These are phyloP conservation scores for Fusarium burgessii DNA, from an alignment of 2,329 filamentous ascomycete genomes.

Conservation along the genomic window DNA sequence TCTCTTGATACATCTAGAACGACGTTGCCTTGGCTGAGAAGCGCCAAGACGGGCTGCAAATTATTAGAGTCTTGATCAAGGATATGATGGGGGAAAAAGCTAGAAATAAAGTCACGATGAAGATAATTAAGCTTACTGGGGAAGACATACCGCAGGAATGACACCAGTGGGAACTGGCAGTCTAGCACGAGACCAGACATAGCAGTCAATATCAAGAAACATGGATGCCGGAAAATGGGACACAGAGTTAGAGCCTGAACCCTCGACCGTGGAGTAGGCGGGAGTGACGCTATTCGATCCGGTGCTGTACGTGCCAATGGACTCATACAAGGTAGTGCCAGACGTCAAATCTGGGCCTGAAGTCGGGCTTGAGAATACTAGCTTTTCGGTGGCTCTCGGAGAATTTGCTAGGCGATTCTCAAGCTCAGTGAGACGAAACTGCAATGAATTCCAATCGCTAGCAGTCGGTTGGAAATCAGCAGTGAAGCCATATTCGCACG, in stretches of 20 bases:
- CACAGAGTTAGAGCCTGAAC: accelerated
- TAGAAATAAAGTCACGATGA: not conserved
- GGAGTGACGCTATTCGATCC: not conserved
- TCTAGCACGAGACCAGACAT: not conserved
- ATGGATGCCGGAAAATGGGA: not conserved
- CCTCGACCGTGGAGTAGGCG: not conserved
- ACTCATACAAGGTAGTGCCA: not conserved
- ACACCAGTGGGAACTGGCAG: not conserved
- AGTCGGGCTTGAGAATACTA: not conserved
- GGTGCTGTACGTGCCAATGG: not conserved
- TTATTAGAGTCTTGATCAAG: not conserved
- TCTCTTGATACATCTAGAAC: not conserved
- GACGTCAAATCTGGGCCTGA: not conserved
- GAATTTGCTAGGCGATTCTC: not conserved
- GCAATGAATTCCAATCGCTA: not conserved
- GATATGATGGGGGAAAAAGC: accelerated
- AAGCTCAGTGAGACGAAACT: not conserved
- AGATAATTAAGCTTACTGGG: not conserved
- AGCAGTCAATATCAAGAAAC: not conserved
- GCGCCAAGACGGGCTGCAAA: not conserved
- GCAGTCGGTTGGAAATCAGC: not conserved
- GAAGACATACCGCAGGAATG: not conserved
- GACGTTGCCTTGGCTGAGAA: not conserved
- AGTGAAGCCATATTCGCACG: not conserved
- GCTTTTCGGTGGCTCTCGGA: not conserved